These are phyloP conservation scores for Arthrocladium fulminans DNA, from an alignment of 2,329 filamentous ascomycete genomes.

Conservation along the genomic window DNA sequence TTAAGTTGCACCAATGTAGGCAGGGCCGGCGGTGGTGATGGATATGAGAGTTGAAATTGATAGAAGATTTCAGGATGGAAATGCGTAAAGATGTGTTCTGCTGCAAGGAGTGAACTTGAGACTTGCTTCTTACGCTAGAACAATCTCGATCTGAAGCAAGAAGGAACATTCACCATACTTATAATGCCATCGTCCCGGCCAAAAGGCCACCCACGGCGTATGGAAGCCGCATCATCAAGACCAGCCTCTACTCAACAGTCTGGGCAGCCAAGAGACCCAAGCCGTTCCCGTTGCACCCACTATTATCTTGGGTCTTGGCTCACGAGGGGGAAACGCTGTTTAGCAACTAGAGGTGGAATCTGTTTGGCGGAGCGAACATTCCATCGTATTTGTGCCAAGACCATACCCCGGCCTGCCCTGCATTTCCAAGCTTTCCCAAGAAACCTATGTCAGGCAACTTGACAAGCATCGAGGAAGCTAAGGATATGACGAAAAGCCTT, in stretches of 20 bases:
- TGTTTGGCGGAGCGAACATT: neutral
- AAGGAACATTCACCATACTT: neutral
- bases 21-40: neutral
- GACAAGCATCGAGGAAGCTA: neutral
- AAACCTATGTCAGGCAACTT: no score
- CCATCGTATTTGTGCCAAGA: neutral
- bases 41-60: neutral
- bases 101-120: neutral
- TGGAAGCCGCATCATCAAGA: neutral
- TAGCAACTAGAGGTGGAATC: neutral
- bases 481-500: no score
- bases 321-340: neutral
- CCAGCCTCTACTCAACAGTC: neutral
- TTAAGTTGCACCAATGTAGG: neutral
- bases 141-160: no score
- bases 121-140: no score
- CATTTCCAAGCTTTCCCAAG: neutral
- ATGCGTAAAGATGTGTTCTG: slow-evolving; percentile 7
- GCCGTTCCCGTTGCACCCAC: neutral
- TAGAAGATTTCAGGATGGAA: slow-evolving; percentile 10
- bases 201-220: no score
- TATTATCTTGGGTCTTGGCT: neutral
- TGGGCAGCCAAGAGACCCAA: neutral
- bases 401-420: neutral
- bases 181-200: neutral